Percentiles rank a stretch among this genome's conserved stretches.
Evolutionary conservation across 2,329 filamentous ascomycete species (phyloP).

Genomic region (Fusarium luffae): DNA sequence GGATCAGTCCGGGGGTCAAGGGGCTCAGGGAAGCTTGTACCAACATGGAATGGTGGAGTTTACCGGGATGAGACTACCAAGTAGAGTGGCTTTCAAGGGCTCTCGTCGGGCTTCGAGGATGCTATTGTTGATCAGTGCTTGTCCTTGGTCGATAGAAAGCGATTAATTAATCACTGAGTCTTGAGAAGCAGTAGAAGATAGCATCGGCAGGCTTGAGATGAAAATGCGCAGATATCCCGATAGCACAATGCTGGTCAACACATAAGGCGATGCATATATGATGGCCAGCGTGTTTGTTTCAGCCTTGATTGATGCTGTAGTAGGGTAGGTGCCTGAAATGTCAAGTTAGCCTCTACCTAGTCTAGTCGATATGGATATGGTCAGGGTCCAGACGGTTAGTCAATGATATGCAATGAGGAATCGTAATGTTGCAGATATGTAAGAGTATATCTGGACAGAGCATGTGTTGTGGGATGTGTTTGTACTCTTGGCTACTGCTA

Average conservation of each 20-base stretch:
- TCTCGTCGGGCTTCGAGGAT: constrained; percentile 19
- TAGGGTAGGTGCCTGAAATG: constrained; percentile 15
- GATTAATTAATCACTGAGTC: not conserved
- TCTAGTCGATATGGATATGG: not conserved
- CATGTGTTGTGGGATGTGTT: not conserved
- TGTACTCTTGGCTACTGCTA: not conserved
- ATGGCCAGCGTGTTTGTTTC: constrained; percentile 26
- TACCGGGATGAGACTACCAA: constrained; percentile 20
- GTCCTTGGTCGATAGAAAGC: not conserved
- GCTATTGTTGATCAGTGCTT: constrained; percentile 19
- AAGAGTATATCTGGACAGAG: not conserved
- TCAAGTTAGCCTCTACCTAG: constrained; percentile 5
- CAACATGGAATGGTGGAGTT: constrained; percentile 30
- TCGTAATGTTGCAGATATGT: not conserved
- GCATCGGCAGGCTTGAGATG: not conserved
- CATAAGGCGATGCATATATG: not conserved
- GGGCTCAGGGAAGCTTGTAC: constrained; percentile 42
- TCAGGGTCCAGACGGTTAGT: constrained; percentile 6
- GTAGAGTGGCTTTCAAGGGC: constrained; percentile 17
- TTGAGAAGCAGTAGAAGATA: not conserved
- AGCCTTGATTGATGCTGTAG: constrained; percentile 16
- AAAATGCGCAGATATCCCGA: not conserved
- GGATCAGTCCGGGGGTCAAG: constrained; percentile 40
- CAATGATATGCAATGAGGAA: not conserved
- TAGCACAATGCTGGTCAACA: not conserved